Evolutionary conservation across 768 basidiomycete genomes (phyloP), one percentile per base, ranked within the genome.

Genomic region (Serendipita sp.): DNA sequence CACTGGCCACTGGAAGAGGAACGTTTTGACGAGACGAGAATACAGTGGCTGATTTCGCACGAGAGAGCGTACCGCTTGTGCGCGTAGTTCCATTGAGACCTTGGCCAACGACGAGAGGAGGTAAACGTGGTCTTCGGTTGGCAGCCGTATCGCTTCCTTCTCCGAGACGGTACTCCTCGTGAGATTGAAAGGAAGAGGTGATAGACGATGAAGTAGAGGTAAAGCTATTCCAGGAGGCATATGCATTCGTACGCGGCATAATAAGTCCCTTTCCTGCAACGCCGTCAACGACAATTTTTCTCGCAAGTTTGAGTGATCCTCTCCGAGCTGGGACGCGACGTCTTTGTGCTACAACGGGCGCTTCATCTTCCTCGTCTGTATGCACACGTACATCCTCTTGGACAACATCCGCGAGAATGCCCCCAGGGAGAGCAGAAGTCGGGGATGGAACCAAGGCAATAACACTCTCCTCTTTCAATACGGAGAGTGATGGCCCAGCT

Each of bases 11-110:
- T 23, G 56, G 56, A 10, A 60, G 28, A 8, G 56, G 16, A 16
- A 36, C 36, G 28, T 60, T 60, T 60, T n/a, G 30, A 28, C 36
- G 23, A 23, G 56, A 60, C 18, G 56, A 60, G 18, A 60, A 60
- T 10, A 60, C 30, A 30, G 56, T 60, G 56, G 56, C 56, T 11
- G 56, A 60, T 60, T 60, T 60, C n/a, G 56, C 56, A 28, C 56
- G 28, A 10, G 56, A 16, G 8, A 60, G 35, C 28, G 16, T 60
- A n/a, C 56, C 56, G 18, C 30, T 60, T 52, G 8, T 52, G 23
- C 23, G 23, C 30, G 5, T 30, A 32, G 10, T 28, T 8, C 28
- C 28, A 36, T 1, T 34, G 56, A 35, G 4, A 51, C 48, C 30
- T 18, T 51, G n/a, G 8, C 48, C 48, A 11, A 35, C 35, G 56